phyloP scores from a whole-genome alignment of 1,139 yeast species.

The Protomyces gravidus region DNA sequence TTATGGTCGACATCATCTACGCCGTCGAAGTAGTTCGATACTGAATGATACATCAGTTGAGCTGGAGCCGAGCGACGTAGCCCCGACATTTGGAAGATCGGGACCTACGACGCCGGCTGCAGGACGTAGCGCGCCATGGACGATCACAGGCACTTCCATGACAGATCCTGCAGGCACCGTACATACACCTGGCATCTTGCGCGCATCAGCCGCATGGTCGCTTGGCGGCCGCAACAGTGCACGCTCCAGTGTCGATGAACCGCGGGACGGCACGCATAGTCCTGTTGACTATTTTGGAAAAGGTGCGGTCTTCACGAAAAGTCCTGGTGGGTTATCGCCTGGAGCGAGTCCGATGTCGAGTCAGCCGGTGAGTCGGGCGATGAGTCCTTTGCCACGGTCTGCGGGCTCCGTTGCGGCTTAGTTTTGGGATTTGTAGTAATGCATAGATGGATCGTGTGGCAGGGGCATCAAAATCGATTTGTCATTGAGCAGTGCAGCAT shows the following conservation, averaged over 20 bases:
- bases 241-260: not conserved
- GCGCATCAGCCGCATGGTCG: not conserved
- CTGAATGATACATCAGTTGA: conserved; percentile 14
- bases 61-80: conserved; percentile 21
- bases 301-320: not conserved
- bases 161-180: not conserved
- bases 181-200: not conserved
- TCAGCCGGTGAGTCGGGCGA: not conserved
- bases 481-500: too few relatives aligned
- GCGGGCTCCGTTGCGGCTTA: too few relatives aligned
- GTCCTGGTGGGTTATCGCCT: not conserved
- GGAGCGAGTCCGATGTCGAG: not conserved
- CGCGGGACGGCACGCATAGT: not conserved
- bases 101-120: not conserved
- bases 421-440: too few relatives aligned
- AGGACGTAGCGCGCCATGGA: not conserved
- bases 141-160: not conserved
- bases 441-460: too few relatives aligned
- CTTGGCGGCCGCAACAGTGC: not conserved
- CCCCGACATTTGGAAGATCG: conserved; percentile 8
- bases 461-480: too few relatives aligned
- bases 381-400: too few relatives aligned
- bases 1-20: conserved; percentile 7
- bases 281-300: not conserved
- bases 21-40: conserved; percentile 13